Conservation (phyloP, 164 flowering plant species). For the Aristolochia contorta region DNA sequence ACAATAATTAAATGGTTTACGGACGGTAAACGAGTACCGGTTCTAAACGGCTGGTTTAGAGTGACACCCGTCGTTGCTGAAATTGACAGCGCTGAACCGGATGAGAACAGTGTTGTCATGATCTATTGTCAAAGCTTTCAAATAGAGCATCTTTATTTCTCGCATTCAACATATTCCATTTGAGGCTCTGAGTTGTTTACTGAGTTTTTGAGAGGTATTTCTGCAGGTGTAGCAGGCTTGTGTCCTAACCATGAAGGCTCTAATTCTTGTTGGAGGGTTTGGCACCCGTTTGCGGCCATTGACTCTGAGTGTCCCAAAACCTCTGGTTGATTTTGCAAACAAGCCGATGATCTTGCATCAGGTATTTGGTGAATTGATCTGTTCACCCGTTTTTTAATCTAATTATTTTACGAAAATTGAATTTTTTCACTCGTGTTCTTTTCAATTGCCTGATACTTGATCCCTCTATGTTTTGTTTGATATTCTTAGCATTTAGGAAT, state of each 20-base stretch:
- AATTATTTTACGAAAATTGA: too few species aligned
- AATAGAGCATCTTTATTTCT: neutral
- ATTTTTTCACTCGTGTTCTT: too few species aligned
- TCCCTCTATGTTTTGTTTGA: too few species aligned
- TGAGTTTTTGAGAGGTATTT: conserved; percentile 10
- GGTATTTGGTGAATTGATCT: conserved; percentile 29
- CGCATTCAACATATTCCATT: neutral
- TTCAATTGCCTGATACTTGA: too few species aligned
- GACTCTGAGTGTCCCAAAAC: conserved; percentile 96
- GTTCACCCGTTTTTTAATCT: too few species aligned
- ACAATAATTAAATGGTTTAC: too few species aligned
- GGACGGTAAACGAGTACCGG: too few species aligned
- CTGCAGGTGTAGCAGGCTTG: conserved; percentile 21
- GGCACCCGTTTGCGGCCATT: conserved; percentile 97
- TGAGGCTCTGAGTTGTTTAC: neutral
- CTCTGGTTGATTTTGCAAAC: conserved; percentile 96
- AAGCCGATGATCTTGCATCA: conserved; percentile 99
- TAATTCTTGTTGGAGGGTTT: conserved; percentile 97
- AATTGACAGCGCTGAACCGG: neutral
- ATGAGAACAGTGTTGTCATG: neutral
- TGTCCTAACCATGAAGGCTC: conserved; percentile 76
- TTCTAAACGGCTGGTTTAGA: too few species aligned
- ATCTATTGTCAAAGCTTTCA: neutral
- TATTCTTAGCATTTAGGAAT: too few species aligned
- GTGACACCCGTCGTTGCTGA: conserved; percentile 9